These are phyloP conservation scores for Aspergillus sojae DNA, from an alignment of 2,329 filamentous ascomycete species.

Conservation along the genomic window DNA sequence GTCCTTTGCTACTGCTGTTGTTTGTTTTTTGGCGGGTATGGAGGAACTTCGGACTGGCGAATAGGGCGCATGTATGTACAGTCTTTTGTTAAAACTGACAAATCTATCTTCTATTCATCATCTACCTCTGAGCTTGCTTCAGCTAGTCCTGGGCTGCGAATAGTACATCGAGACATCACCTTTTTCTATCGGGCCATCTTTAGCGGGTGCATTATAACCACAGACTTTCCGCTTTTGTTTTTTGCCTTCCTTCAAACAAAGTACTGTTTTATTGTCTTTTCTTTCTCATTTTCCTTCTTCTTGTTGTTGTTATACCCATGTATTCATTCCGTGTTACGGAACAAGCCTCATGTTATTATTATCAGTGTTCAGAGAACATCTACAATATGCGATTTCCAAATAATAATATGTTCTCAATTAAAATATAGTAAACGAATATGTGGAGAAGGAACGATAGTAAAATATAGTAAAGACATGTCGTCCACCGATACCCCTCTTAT, in stretches of 20 bases:
- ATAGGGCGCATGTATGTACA: neutral
- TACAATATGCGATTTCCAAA: neutral
- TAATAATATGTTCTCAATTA: neutral
- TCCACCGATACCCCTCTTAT: neutral
- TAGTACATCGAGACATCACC: rapidly evolving
- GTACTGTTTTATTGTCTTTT: neutral
- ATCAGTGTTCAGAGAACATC: neutral
- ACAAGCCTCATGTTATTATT: neutral
- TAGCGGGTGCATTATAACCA: neutral
- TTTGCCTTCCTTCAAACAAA: too few species aligned
- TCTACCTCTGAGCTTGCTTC: neutral
- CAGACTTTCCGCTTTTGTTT: too few species aligned
- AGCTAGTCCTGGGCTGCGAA: neutral
- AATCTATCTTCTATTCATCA: neutral
- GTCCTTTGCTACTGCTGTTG: neutral
- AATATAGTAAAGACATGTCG: neutral
- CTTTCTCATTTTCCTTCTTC: neutral
- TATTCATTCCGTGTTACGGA: neutral
- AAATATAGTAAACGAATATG: neutral
- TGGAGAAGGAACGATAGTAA: neutral
- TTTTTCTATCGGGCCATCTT: neutral
- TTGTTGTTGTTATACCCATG: neutral
- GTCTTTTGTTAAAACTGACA: neutral
- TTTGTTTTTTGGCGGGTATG: constrained; percentile 1
- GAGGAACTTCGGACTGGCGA: neutral